Evolutionary conservation across 805 yeast species (phyloP).

Genomic region (Wickerhamiella vanderwaltii): DNA sequence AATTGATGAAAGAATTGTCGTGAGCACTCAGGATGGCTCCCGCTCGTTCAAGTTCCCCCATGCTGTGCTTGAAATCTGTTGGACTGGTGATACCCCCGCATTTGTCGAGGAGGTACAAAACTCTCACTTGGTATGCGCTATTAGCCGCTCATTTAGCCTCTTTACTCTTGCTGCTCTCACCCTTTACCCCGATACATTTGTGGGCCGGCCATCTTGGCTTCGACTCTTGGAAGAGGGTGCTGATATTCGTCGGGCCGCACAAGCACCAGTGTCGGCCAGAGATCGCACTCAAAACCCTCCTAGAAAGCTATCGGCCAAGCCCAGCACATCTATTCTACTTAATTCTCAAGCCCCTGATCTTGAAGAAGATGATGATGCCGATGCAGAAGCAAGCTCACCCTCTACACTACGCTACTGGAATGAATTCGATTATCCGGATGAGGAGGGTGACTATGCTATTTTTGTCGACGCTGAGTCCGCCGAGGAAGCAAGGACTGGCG

Average conservation of each 20-base stretch:
- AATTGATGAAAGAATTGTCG: constrained; percentile 24
- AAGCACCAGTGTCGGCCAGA: not conserved
- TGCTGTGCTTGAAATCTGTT: constrained; percentile 38
- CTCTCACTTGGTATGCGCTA: constrained; percentile 39
- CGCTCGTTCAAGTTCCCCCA: constrained; percentile 33
- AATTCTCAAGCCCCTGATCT: constrained; percentile 8
- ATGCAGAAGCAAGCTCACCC: constrained; percentile 11
- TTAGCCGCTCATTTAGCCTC: constrained; percentile 31
- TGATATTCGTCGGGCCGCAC: constrained; percentile 34
- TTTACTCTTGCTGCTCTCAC: constrained; percentile 28
- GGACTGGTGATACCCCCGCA: constrained; percentile 31
- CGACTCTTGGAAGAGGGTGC: constrained; percentile 24
- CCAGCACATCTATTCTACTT: constrained; percentile 17
- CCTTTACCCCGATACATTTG: constrained; percentile 26
- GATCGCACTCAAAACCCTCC: not conserved
- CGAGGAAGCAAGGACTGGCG: constrained; percentile 24
- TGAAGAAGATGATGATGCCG: not conserved
- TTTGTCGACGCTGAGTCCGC: constrained; percentile 27
- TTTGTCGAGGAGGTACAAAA: constrained; percentile 31
- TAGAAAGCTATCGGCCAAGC: not conserved
- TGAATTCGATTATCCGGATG: constrained; percentile 55
- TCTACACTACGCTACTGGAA: constrained; percentile 43
- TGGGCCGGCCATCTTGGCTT: constrained; percentile 33
- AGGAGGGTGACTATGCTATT: constrained; percentile 25
- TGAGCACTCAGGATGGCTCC: constrained; percentile 10